Evolutionary conservation across 1,284 basidiomycete species (phyloP), one percentile per base, ranked within the genome.

Genomic region (Volvariella volvacea): DNA sequence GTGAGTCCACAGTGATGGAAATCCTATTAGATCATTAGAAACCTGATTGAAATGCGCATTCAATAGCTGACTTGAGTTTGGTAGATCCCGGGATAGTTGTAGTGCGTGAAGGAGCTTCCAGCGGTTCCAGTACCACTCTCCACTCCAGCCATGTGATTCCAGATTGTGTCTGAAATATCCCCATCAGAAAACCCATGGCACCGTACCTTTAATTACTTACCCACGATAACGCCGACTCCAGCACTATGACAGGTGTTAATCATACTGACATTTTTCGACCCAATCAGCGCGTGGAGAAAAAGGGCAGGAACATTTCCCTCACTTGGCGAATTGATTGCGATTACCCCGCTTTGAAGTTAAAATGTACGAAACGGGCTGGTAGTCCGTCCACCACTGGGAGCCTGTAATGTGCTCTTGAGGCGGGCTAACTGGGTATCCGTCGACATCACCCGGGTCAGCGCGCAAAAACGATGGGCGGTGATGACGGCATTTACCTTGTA

Each of bases 351-450:
- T 82, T 2, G 75, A 78, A 1, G 68, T 76, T 40, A 82, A 54
- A 22, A 46, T 79, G 54, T 81, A 82, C 0, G 79, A 80, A 1
- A 82, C 79, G 2, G 78, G 76, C 51, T 83, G 80, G 53, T 83
- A 83, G 55, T 82, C 79, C 0, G 80, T 82, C 80, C 79, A 83
- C 80, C 80, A 83, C 53, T 80, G 68, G 4, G 57, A 17, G 4
- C 79, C 78, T 17, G 58, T 55, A 38, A 76, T 58, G 50, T 73
- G 70, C 48, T 77, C 74, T 41, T 65, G 62, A 3, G 73, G 66
- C 2, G 71, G 72, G 56, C 69, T 73, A 44, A 73, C 75, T 76
- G 56, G 34, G 34, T 36, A 36, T n/a, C 7, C n/a, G n/a, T n/a
- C n/a, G n/a, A n/a, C n/a, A n/a, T n/a, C n/a, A n/a, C n/a, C n/a